A percentile compares a stretch with the other conserved stretches of the same genome.
Conservation (phyloP, 352 stramenopile genomes). For the Phytophthora sp. region DNA sequence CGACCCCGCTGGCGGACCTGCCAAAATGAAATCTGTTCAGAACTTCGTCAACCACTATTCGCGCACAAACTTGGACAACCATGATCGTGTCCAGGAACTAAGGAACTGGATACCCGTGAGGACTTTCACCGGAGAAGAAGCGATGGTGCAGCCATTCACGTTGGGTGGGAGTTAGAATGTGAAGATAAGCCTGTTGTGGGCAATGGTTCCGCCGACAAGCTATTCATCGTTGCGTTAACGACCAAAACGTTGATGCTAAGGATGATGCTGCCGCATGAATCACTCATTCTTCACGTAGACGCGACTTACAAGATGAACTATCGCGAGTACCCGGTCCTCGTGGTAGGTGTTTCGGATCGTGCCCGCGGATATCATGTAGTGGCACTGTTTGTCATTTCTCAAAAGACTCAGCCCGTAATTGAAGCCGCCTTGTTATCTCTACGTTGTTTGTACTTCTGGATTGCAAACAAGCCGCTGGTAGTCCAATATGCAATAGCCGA, state of each 20-base stretch:
- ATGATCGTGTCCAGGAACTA: conserved; percentile 9
- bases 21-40: neutral
- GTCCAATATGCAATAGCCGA: conserved; percentile 21
- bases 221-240: neutral
- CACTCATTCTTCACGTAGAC: conserved; percentile 1
- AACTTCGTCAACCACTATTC: conserved; percentile 17
- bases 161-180: neutral
- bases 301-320: conserved; percentile 15
- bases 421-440: neutral
- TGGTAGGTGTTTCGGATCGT: neutral
- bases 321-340: conserved; percentile 4
- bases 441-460: neutral
- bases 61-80: neutral
- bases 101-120: neutral
- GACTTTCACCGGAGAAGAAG: neutral
- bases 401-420: neutral
- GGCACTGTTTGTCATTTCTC: conserved; percentile 2
- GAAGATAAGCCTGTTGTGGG: neutral
- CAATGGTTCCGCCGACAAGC: neutral
- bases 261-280: neutral
- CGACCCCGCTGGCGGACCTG: neutral
- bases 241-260: conserved; percentile 2
- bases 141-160: neutral
- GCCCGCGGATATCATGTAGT: conserved; percentile 7
- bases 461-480: neutral